These are phyloP conservation scores for Lantana camara DNA, from an alignment of 257 asterid species.

Conservation along the genomic window DNA sequence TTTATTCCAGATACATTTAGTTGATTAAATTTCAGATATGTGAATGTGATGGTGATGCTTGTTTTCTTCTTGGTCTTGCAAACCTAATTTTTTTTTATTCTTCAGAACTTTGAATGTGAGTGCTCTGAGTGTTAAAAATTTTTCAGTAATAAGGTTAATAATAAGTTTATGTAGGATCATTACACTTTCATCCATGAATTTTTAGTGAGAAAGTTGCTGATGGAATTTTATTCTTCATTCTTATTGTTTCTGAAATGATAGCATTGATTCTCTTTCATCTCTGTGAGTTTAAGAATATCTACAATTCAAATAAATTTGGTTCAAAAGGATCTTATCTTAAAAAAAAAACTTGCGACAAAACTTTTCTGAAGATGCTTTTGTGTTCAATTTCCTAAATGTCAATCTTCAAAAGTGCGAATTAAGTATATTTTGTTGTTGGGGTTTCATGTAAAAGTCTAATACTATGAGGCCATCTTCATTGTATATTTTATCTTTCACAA, in stretches of 20 bases:
- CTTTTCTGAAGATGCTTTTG: neutral
- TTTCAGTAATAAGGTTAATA: neutral
- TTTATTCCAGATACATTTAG: neutral
- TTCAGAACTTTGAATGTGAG: neutral
- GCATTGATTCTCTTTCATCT: too few species aligned
- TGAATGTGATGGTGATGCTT: neutral
- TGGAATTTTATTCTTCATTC: neutral
- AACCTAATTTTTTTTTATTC: neutral
- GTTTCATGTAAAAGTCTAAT: neutral
- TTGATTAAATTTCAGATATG: neutral
- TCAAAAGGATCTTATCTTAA: neutral
- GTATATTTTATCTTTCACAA: neutral
- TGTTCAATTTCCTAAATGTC: constrained; percentile 1
- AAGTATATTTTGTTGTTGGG: constrained; percentile 11
- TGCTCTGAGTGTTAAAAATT: neutral
- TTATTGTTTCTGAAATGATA: neutral
- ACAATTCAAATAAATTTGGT: neutral
- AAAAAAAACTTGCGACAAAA: neutral
- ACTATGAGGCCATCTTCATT: neutral
- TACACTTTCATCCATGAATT: neutral
- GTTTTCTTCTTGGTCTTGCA: neutral
- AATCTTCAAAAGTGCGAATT: constrained; percentile 12
- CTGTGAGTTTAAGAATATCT: too few species aligned
- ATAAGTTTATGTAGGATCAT: neutral
- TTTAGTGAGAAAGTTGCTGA: neutral